phyloP scores from a whole-genome alignment of 148 eudicot genomes.

The Cornus florida region DNA sequence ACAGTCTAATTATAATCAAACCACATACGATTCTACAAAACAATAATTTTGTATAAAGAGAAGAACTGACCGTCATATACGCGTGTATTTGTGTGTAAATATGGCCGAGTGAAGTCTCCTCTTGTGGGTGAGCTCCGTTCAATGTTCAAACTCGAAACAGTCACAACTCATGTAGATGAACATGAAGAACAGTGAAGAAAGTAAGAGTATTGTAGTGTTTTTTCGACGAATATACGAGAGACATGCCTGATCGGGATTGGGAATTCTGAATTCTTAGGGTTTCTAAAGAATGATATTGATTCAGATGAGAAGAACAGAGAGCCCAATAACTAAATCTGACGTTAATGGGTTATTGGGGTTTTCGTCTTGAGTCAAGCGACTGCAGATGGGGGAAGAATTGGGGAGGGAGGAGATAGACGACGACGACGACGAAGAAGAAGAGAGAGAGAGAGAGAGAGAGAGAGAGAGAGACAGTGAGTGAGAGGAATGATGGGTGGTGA shows the following conservation, averaged over 20 bases:
- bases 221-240: neutral
- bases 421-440: neutral
- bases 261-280: neutral
- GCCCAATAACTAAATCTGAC: neutral
- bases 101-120: neutral
- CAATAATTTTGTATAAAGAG: neutral
- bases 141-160: neutral
- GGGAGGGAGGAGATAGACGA: neutral
- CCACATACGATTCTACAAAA: neutral
- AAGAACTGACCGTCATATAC: conserved; percentile 15
- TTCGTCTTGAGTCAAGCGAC: neutral
- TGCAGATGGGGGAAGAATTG: neutral
- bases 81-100: neutral
- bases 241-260: neutral
- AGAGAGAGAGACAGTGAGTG: neutral
- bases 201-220: neutral
- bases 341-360: neutral
- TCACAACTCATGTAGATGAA: neutral
- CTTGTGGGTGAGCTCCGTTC: neutral
- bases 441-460: neutral
- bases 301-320: neutral
- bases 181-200: neutral
- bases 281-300: neutral
- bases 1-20: neutral
- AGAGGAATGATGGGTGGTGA: neutral